Evolutionary conservation across 2,329 filamentous ascomycete genomes (phyloP), one percentile per base, ranked within the genome.

Genomic region (Zalaria sp.): DNA sequence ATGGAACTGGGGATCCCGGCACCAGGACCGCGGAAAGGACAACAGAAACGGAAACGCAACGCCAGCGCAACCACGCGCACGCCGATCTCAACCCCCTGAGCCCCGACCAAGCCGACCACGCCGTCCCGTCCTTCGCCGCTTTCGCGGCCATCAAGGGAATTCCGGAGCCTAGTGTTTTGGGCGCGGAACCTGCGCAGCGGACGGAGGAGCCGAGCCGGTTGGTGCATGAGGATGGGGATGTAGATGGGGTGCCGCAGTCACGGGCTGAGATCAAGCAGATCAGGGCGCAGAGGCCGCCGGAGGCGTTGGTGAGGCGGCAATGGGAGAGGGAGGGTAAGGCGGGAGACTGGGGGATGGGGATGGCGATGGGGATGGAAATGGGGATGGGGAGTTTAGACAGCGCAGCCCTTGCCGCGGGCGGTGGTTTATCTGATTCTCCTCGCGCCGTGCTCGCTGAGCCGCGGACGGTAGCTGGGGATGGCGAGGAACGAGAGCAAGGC

Each of bases 101-200:
- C 2, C 77, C 78, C 0, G 73, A 79, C 50, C 68, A 68, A 3
- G 72, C 75, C 4, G 77, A 81, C 50, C 68, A 80, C 5, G 77
- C 77, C 0, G 70, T 80, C 1, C 77, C 76, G 2, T 72, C 70
- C 0, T 79, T 79, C 55, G 70, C 53, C 25, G 51, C 49, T 40
- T 79, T 79, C 55, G 71, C 72, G 11, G 68, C 71, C 0, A 75
- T 82, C 55, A 74, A 74, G 42, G 70, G 67, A 36, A 46, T 51
- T 32, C 48, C 49, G 25, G 50, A 58, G 48, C 45, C 47, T 53
- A 60, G 11, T 59, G 57, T 27, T 54, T 59, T 68, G 37, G 61
- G 63, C 32, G 61, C 63, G 11, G 66, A 63, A 50, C 58, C 61
- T 27, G 58, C 64, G 34, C 62, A 65, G 42, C 52, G 47, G 58